Evolutionary conservation across 2,329 filamentous ascomycete genomes (phyloP).

Genomic region (Diaporthe helianthi): DNA sequence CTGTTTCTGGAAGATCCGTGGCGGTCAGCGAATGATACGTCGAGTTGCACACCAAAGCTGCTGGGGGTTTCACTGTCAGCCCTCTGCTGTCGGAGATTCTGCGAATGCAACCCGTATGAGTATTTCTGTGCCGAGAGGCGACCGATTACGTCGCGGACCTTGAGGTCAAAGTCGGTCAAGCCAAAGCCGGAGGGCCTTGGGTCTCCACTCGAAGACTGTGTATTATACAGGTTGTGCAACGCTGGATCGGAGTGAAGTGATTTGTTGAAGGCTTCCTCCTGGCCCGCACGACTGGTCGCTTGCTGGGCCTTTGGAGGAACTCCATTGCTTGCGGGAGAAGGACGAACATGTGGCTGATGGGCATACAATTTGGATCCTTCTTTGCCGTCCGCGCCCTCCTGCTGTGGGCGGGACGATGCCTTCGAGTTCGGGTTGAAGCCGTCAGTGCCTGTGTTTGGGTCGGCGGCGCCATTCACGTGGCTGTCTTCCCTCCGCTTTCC

Average conservation of each 20-base stretch:
- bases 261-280: constrained; percentile 19
- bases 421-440: constrained; percentile 31
- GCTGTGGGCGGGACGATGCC: constrained; percentile 8
- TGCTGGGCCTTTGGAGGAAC: constrained; percentile 21
- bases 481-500: constrained; percentile 15
- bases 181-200: constrained; percentile 26
- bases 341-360: constrained; percentile 24
- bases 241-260: constrained; percentile 9
- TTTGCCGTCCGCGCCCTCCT: constrained; percentile 18
- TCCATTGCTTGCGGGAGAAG: constrained; percentile 4
- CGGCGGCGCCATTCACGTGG: constrained; percentile 5
- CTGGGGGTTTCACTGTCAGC: constrained; percentile 38
- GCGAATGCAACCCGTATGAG: constrained; percentile 7
- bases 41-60: constrained; percentile 60
- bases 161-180: constrained; percentile 38
- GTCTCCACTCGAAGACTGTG: constrained; percentile 41
- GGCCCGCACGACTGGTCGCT: constrained; percentile 29
- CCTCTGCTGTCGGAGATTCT: constrained; percentile 45
- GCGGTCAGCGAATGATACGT: constrained; percentile 50
- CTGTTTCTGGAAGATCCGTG: constrained; percentile 57
- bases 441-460: constrained; percentile 24
- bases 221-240: constrained; percentile 7
- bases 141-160: constrained; percentile 36
- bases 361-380: constrained; percentile 34
- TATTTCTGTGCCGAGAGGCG: constrained; percentile 30